phyloP scores from a whole-genome alignment of 108 stramenopile species.

The Cyclostephanos tholiformis region DNA sequence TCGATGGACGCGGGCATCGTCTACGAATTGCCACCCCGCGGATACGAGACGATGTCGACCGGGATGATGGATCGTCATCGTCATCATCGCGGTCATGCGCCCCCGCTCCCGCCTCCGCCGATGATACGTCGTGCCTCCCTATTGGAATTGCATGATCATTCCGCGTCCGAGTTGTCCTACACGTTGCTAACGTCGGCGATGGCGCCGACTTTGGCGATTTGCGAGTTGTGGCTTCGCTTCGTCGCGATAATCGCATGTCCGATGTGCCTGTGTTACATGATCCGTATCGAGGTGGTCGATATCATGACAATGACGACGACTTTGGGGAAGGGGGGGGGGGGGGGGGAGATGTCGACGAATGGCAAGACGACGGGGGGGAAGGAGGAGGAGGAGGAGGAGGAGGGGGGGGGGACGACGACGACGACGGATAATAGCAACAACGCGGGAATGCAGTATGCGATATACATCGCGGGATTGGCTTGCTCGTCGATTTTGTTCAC shows the following conservation, averaged over 20 bases:
- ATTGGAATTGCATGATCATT: slow-evolving; percentile 43
- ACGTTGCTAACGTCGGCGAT: slow-evolving; percentile 18
- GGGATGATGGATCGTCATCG: no score
- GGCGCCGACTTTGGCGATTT: slow-evolving; percentile 64
- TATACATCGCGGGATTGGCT: slow-evolving; percentile 44
- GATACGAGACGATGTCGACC: no score
- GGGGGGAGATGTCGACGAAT: background rate
- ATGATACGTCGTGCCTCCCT: slow-evolving; percentile 25
- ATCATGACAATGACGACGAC: background rate
- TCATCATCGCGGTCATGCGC: background rate
- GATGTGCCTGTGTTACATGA: slow-evolving; percentile 25
- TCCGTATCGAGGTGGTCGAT: slow-evolving; percentile 7
- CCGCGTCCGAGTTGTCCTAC: slow-evolving; percentile 16
- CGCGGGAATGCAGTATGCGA: background rate
- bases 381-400: background rate
- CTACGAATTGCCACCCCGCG: background rate
- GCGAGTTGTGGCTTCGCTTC: slow-evolving; percentile 77
- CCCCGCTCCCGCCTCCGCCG: slow-evolving; percentile 17
- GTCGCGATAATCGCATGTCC: slow-evolving; percentile 58
- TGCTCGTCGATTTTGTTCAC: slow-evolving; percentile 71
- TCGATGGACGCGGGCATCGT: background rate
- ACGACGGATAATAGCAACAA: background rate
- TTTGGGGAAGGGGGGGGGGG: background rate
- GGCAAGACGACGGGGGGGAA: background rate
- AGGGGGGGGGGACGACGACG: background rate